These are phyloP conservation scores for Apiotrichum montevideense DNA, from an alignment of 1,284 basidiomycete species.

Conservation along the genomic window DNA sequence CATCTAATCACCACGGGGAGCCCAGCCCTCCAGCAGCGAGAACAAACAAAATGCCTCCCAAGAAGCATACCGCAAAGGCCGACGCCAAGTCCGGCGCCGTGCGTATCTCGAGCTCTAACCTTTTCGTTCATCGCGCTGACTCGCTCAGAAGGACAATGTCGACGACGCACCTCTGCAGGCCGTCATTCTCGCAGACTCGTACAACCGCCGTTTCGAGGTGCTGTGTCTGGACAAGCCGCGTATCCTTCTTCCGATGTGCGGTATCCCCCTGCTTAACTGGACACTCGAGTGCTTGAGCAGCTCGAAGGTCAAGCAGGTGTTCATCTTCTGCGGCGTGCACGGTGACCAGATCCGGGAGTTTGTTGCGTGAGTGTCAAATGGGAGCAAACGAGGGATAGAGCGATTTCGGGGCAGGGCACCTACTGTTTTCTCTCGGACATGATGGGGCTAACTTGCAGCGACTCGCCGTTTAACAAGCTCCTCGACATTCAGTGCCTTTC, in stretches of 20 bases:
- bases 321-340: slow-evolving; percentile 85
- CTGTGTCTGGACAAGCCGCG: slow-evolving; percentile 75
- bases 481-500: slow-evolving; percentile 82
- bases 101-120: neutral
- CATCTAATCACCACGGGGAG: no score
- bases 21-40: no score
- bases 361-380: slow-evolving; percentile 37
- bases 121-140: neutral
- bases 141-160: slow-evolving; percentile 34
- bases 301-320: slow-evolving; percentile 90
- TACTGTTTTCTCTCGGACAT: no score
- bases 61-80: slow-evolving; percentile 30
- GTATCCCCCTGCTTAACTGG: slow-evolving; percentile 88
- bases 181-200: slow-evolving; percentile 88
- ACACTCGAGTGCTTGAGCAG: slow-evolving; percentile 88
- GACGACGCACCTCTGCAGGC: slow-evolving; percentile 82
- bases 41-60: slow-evolving; percentile 32
- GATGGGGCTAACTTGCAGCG: slow-evolving; percentile 3
- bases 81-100: slow-evolving; percentile 22
- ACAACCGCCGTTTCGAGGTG: slow-evolving; percentile 86
- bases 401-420: no score
- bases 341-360: slow-evolving; percentile 72
- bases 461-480: slow-evolving; percentile 44
- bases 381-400: no score
- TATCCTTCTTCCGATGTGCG: slow-evolving; percentile 86